Evolutionary conservation across 768 basidiomycete genomes (phyloP).

Genomic region (Phaeotremella skinneri): DNA sequence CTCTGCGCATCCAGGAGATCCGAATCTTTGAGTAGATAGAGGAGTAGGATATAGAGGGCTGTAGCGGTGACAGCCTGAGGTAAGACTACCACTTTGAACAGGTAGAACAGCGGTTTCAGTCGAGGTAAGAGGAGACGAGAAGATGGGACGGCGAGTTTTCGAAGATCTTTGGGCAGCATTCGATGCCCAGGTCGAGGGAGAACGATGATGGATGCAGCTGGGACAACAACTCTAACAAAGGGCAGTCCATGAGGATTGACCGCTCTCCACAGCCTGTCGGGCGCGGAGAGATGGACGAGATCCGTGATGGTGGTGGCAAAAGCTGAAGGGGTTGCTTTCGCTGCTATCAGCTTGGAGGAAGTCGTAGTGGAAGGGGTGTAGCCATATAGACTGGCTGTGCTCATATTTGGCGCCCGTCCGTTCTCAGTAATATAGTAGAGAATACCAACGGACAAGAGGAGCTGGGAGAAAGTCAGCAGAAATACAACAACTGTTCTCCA

Average conservation of each 20-base stretch:
- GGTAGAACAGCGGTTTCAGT: slow-evolving; percentile 64
- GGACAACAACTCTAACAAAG: slow-evolving; percentile 29
- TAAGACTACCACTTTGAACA: slow-evolving; percentile 75
- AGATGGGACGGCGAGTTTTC: slow-evolving; percentile 32
- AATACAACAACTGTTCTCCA: not conserved
- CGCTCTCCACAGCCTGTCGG: slow-evolving; percentile 37
- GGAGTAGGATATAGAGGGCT: slow-evolving; percentile 69
- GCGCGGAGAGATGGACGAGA: slow-evolving; percentile 11
- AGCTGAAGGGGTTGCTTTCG: slow-evolving; percentile 9
- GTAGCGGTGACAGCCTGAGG: slow-evolving; percentile 78
- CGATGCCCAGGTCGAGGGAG: slow-evolving; percentile 42
- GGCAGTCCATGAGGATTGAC: slow-evolving; percentile 42
- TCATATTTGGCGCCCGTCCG: slow-evolving; percentile 16
- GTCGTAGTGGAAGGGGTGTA: slow-evolving; percentile 14
- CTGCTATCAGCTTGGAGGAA: not conserved
- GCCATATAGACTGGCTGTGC: slow-evolving; percentile 42
- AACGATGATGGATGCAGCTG: slow-evolving; percentile 67
- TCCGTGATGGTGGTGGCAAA: slow-evolving; percentile 4
- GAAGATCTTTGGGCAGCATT: slow-evolving; percentile 41
- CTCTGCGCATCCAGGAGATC: slow-evolving; percentile 84
- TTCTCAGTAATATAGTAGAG: slow-evolving; percentile 47
- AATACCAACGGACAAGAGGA: slow-evolving; percentile 39
- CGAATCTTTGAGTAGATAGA: slow-evolving; percentile 85
- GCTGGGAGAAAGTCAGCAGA: slow-evolving; percentile 18
- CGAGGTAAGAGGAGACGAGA: slow-evolving; percentile 40